A percentile compares a stretch with the other conserved stretches of the same genome.
phyloP scores from a whole-genome alignment of 495 filamentous ascomycete genomes.

The Penicillium manginii region DNA sequence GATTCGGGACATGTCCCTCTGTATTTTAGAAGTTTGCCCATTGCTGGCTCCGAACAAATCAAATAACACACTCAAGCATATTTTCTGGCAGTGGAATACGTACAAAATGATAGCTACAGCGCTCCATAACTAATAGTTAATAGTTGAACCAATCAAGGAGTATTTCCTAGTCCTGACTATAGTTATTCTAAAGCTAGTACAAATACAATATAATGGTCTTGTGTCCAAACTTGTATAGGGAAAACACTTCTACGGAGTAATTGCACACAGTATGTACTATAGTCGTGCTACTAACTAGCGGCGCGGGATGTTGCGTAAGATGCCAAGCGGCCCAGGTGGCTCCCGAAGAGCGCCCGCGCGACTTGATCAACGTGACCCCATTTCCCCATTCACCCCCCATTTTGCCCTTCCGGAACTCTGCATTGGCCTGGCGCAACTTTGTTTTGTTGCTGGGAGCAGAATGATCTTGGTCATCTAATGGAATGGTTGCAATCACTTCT shows the following conservation, averaged over 20 bases:
- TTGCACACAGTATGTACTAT: background rate
- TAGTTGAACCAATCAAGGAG: background rate
- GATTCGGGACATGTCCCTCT: slow-evolving; percentile 23
- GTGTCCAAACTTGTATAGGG: too few species aligned
- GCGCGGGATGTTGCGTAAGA: slow-evolving; percentile 17
- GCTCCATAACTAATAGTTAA: too few species aligned
- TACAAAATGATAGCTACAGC: too few species aligned
- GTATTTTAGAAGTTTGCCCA: slow-evolving; percentile 32
- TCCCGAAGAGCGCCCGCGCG: slow-evolving; percentile 25
- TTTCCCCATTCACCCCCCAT: slow-evolving; percentile 7
- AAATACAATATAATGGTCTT: too few species aligned
- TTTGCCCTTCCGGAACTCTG: slow-evolving; percentile 9
- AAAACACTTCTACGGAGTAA: too few species aligned
- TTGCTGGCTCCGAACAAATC: slow-evolving; percentile 30
- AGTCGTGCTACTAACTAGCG: background rate
- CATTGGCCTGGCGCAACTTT: slow-evolving; percentile 29
- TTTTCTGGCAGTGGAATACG: background rate
- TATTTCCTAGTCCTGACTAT: too few species aligned
- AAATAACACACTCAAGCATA: slow-evolving; percentile 16
- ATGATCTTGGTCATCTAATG: slow-evolving; percentile 43
- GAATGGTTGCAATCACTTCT: slow-evolving; percentile 44
- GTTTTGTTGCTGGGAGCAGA: slow-evolving; percentile 25
- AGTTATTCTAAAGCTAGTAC: too few species aligned
- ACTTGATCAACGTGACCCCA: slow-evolving; percentile 6
- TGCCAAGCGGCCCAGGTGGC: slow-evolving; percentile 29